Percentiles rank a stretch among this genome's conserved stretches.
phyloP scores from a whole-genome alignment of 495 filamentous ascomycete genomes.

The Penicillium fimorum region DNA sequence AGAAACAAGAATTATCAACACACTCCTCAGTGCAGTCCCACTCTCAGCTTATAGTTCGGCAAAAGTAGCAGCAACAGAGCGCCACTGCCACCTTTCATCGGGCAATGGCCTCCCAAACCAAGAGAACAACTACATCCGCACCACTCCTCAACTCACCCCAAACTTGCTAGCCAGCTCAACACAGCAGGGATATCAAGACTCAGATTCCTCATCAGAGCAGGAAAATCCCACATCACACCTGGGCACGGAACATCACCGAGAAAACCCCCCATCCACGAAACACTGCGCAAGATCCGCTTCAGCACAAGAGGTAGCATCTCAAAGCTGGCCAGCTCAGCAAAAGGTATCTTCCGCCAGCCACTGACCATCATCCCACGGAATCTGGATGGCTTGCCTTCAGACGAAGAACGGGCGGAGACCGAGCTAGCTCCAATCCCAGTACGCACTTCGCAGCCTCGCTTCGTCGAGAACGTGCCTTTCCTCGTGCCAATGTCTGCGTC shows the following conservation, averaged over 20 bases:
- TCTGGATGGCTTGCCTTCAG: neutral
- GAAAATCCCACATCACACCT: neutral
- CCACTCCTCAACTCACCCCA: neutral
- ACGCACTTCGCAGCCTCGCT: neutral
- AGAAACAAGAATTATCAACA: constrained; percentile 15
- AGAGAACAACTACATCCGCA: neutral
- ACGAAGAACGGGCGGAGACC: neutral
- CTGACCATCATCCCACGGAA: neutral
- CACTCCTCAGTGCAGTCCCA: constrained; percentile 18
- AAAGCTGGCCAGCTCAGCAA: constrained; percentile 4
- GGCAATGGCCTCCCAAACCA: neutral
- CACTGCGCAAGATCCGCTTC: neutral
- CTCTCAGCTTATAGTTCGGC: constrained; percentile 19
- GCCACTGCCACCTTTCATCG: neutral
- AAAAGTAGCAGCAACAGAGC: constrained; percentile 12
- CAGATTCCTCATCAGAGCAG: neutral
- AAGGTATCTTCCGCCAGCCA: constrained; percentile 2
- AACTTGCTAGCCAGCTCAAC: neutral
- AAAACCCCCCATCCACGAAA: constrained; percentile 11
- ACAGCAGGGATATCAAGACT: neutral
- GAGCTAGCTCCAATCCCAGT: neutral
- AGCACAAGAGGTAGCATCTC: constrained; percentile 3
- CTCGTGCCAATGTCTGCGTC: neutral
- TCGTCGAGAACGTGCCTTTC: neutral
- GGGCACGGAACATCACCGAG: neutral